Percentiles rank a stretch among this genome's conserved stretches.
Conservation (phyloP, 768 basidiomycete genomes). For the Pleurotus djamor region DNA sequence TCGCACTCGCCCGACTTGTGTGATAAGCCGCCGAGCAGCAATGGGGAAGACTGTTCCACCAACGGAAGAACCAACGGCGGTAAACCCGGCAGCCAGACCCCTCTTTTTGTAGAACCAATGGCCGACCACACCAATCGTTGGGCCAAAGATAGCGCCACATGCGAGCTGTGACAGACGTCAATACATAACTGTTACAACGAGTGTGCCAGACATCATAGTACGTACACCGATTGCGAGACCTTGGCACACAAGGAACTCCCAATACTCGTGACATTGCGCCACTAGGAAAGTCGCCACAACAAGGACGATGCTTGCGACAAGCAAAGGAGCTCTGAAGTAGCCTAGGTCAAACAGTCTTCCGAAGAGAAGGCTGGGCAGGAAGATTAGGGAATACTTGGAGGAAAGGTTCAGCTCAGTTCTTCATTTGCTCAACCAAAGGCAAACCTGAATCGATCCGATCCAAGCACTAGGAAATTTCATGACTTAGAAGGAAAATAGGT, state of each 20-base stretch:
- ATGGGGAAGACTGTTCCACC: slow-evolving; percentile 68
- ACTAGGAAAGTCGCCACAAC: slow-evolving; percentile 49
- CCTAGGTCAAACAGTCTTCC: slow-evolving; percentile 66
- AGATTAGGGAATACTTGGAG: slow-evolving; percentile 44
- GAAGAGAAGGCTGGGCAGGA: slow-evolving; percentile 46
- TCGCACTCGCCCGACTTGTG: slow-evolving; percentile 47
- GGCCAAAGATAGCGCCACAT: slow-evolving; percentile 48
- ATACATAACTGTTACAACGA: not conserved
- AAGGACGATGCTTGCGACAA: slow-evolving; percentile 39
- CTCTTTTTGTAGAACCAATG: slow-evolving; percentile 66
- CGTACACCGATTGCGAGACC: slow-evolving; percentile 57
- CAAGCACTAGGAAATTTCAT: slow-evolving; percentile 20
- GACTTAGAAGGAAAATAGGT: not conserved
- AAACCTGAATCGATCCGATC: slow-evolving; percentile 27
- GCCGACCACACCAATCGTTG: slow-evolving; percentile 45
- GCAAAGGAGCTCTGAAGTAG: slow-evolving; percentile 45
- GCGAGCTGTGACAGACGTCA: slow-evolving; percentile 16
- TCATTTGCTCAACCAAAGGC: not conserved
- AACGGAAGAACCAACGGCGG: slow-evolving; percentile 53
- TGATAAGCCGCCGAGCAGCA: slow-evolving; percentile 48
- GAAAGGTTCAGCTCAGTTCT: too few relatives aligned
- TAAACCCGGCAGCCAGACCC: slow-evolving; percentile 51
- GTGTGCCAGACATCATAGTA: not conserved
- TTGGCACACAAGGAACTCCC: slow-evolving; percentile 68
- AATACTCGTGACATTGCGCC: slow-evolving; percentile 58